Percentiles rank a stretch among this genome's conserved stretches.
These are phyloP conservation scores for Prosopis cineraria DNA, from an alignment of 306 rosid genomes.

Conservation along the genomic window DNA sequence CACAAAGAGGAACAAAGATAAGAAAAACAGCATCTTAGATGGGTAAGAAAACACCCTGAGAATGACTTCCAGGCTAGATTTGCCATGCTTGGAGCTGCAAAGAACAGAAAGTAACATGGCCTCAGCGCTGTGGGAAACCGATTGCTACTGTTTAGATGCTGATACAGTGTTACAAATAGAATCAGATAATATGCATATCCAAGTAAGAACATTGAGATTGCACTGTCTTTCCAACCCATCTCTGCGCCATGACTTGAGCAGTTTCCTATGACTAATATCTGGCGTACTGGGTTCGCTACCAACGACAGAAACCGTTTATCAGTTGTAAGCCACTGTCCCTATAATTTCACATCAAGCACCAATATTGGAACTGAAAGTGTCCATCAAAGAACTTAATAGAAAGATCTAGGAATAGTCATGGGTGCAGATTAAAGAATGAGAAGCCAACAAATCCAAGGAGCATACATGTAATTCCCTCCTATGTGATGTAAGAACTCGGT, in stretches of 20 bases:
- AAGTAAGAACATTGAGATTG: slow-evolving; percentile 45
- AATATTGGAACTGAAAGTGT: slow-evolving; percentile 41
- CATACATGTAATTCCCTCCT: slow-evolving; percentile 49
- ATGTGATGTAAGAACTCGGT: slow-evolving; percentile 49
- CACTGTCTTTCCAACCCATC: slow-evolving; percentile 57
- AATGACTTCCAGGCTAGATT: slow-evolving; percentile 62
- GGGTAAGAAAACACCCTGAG: slow-evolving; percentile 39
- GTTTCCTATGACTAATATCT: slow-evolving; percentile 56
- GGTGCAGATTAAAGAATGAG: slow-evolving; percentile 60
- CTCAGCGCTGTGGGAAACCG: slow-evolving; percentile 41
- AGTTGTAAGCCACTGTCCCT: slow-evolving; percentile 58
- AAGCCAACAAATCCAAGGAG: slow-evolving; percentile 65
- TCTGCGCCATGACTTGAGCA: slow-evolving; percentile 49
- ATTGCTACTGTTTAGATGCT: slow-evolving; percentile 41
- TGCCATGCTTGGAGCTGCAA: slow-evolving; percentile 63
- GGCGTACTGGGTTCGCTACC: slow-evolving; percentile 55
- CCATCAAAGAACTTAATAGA: slow-evolving; percentile 37
- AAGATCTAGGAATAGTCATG: slow-evolving; percentile 7
- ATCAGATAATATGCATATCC: slow-evolving; percentile 50
- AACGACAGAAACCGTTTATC: slow-evolving; percentile 48
- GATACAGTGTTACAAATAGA: slow-evolving; percentile 53
- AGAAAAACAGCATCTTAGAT: slow-evolving; percentile 63
- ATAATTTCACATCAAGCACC: slow-evolving; percentile 49
- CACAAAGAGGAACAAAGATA: slow-evolving; percentile 51
- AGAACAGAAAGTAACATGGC: slow-evolving; percentile 54